These are phyloP conservation scores for Phaeoacremonium minimum DNA, from an alignment of 2,329 filamentous ascomycete species.

Conservation along the genomic window DNA sequence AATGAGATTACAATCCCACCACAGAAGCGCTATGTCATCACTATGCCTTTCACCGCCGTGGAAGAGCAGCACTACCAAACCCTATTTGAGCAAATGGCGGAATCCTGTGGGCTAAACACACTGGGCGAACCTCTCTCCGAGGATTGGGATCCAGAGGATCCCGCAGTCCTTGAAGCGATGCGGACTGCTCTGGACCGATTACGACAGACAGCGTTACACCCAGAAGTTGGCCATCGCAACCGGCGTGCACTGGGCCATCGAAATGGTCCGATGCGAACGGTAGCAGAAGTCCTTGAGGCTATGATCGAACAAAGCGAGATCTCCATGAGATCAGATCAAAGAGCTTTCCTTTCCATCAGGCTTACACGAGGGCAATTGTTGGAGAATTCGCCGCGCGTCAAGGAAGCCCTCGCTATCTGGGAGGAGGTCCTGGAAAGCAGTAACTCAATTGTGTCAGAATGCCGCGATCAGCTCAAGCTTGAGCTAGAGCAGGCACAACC, in stretches of 20 bases:
- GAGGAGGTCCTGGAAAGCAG: slow-evolving; percentile 47
- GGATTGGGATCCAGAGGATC: slow-evolving; percentile 62
- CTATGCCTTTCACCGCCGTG: slow-evolving; percentile 82
- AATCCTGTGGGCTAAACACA: slow-evolving; percentile 60
- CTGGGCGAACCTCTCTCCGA: slow-evolving; percentile 58
- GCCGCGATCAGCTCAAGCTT: slow-evolving; percentile 54
- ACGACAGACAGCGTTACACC: slow-evolving; percentile 80
- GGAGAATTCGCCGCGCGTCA: slow-evolving; percentile 67
- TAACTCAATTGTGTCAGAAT: slow-evolving; percentile 53
- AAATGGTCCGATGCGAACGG: slow-evolving; percentile 68
- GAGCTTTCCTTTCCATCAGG: slow-evolving; percentile 57
- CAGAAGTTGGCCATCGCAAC: slow-evolving; percentile 69
- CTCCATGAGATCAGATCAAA: slow-evolving; percentile 62
- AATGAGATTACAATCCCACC: slow-evolving; percentile 74
- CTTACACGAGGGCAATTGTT: slow-evolving; percentile 72
- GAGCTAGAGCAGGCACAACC: slow-evolving; percentile 38
- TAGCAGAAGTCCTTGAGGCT: slow-evolving; percentile 79
- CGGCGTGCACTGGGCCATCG: slow-evolving; percentile 59
- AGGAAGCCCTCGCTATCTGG: slow-evolving; percentile 70
- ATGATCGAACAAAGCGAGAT: slow-evolving; percentile 87
- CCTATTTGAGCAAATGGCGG: slow-evolving; percentile 71
- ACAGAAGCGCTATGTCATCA: slow-evolving; percentile 84
- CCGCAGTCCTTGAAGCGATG: slow-evolving; percentile 63
- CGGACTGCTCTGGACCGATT: slow-evolving; percentile 72
- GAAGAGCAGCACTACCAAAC: slow-evolving; percentile 86